These are phyloP conservation scores for Cercospora zeina DNA, from an alignment of 2,329 filamentous ascomycete species.

Conservation along the genomic window DNA sequence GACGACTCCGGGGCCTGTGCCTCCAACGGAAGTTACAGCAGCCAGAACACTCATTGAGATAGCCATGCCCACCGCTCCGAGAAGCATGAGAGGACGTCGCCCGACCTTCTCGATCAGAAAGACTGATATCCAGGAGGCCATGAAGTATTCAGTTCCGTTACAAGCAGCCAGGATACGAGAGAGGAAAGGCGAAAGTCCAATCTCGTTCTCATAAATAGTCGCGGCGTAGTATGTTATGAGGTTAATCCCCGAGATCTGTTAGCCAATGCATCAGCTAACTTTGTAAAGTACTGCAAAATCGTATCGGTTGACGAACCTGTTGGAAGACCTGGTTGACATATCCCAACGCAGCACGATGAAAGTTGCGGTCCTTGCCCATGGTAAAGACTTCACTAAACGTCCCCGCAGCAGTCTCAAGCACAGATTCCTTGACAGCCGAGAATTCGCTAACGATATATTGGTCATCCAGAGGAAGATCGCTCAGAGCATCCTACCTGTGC, in stretches of 20 bases:
- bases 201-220: constrained; percentile 53
- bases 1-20: constrained; percentile 37
- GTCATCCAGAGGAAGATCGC: constrained; percentile 42
- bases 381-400: constrained; percentile 38
- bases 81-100: constrained; percentile 68
- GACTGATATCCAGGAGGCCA: constrained; percentile 51
- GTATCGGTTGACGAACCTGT: constrained; percentile 35
- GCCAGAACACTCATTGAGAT: constrained; percentile 39
- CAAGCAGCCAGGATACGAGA: constrained; percentile 54
- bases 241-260: constrained; percentile 38
- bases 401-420: constrained; percentile 39
- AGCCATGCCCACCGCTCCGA: constrained; percentile 54
- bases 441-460: constrained; percentile 32
- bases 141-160: constrained; percentile 57
- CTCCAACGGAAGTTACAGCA: constrained; percentile 28
- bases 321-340: constrained; percentile 51
- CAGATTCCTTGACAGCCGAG: constrained; percentile 41
- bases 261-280: not conserved
- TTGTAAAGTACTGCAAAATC: not conserved
- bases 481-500: constrained; percentile 26
- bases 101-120: constrained; percentile 54
- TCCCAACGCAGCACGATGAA: constrained; percentile 47
- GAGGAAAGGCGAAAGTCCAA: constrained; percentile 54
- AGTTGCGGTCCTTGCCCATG: constrained; percentile 47
- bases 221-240: constrained; percentile 45